Evolutionary conservation across 495 filamentous ascomycete species (phyloP).

Genomic region (Podospora pseudopauciseta): DNA sequence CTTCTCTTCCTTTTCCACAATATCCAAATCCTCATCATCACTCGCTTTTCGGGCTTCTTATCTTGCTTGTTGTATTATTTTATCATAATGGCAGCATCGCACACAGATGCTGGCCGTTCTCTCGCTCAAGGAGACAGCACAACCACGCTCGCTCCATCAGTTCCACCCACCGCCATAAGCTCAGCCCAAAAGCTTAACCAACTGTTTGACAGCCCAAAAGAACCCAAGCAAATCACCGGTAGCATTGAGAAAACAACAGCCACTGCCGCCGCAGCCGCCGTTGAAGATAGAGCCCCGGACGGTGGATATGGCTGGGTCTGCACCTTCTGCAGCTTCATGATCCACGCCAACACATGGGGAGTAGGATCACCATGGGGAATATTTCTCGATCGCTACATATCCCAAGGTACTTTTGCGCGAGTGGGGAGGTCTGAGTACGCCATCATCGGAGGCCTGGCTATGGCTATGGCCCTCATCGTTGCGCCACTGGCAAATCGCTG

Average conservation of each 20-base stretch:
- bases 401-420: slow-evolving; percentile 51
- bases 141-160: neutral
- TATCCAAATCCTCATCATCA: slow-evolving; percentile 11
- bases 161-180: neutral
- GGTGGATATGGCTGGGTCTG: slow-evolving; percentile 62
- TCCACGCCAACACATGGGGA: slow-evolving; percentile 55
- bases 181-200: neutral
- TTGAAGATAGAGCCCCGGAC: slow-evolving; percentile 38
- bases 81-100: neutral
- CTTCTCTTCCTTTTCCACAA: slow-evolving; percentile 9
- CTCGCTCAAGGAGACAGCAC: neutral
- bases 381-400: slow-evolving; percentile 60
- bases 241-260: neutral
- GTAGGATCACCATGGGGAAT: slow-evolving; percentile 54
- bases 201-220: neutral
- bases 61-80: neutral
- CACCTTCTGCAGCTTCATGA: slow-evolving; percentile 44
- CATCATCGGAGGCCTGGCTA: slow-evolving; percentile 65
- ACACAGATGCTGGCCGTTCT: neutral
- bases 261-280: no score
- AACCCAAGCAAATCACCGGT: neutral
- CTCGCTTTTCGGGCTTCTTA: neutral
- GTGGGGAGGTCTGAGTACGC: slow-evolving; percentile 59
- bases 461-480: slow-evolving; percentile 56
- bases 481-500: slow-evolving; percentile 57